Percentiles rank a stretch among this genome's conserved stretches.
These are phyloP conservation scores for Parmales sp. DNA, from an alignment of 108 stramenopile species.

Conservation along the genomic window DNA sequence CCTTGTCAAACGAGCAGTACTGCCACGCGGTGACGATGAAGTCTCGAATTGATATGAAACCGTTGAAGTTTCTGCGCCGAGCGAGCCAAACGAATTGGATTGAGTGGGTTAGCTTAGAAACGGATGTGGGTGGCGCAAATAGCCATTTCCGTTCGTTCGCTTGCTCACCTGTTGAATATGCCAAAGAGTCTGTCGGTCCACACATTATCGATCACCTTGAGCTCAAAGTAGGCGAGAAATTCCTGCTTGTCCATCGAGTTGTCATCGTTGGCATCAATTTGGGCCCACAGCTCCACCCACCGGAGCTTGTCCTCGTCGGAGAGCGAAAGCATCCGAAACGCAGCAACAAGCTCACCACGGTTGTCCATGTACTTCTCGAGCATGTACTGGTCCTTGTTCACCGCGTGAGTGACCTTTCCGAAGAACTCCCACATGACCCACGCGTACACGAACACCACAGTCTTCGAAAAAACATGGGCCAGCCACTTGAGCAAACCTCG, in stretches of 20 bases:
- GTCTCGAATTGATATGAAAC: background rate
- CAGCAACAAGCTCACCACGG: background rate
- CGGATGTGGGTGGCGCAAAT: too few relatives aligned
- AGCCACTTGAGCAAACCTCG: too few relatives aligned
- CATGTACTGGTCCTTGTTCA: background rate
- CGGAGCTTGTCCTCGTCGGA: background rate
- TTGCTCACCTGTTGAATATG: background rate
- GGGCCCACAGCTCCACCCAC: constrained; percentile 5
- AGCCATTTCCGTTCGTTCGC: too few relatives aligned
- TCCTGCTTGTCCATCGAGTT: background rate
- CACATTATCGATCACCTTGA: background rate
- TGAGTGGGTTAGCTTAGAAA: too few relatives aligned
- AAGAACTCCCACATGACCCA: constrained; percentile 8
- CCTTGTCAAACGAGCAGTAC: background rate
- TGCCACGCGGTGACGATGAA: background rate
- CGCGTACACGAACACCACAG: background rate
- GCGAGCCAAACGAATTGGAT: too few relatives aligned
- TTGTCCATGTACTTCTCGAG: constrained; percentile 11
- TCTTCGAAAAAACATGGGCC: too few relatives aligned
- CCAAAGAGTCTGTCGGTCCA: background rate
- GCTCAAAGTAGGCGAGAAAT: background rate
- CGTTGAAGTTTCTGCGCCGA: constrained; percentile 9
- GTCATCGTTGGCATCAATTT: background rate
- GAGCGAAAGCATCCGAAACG: background rate
- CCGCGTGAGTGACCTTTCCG: background rate